phyloP scores from a whole-genome alignment of 495 filamentous ascomycete genomes.

The Aspergillus funiculosus region DNA sequence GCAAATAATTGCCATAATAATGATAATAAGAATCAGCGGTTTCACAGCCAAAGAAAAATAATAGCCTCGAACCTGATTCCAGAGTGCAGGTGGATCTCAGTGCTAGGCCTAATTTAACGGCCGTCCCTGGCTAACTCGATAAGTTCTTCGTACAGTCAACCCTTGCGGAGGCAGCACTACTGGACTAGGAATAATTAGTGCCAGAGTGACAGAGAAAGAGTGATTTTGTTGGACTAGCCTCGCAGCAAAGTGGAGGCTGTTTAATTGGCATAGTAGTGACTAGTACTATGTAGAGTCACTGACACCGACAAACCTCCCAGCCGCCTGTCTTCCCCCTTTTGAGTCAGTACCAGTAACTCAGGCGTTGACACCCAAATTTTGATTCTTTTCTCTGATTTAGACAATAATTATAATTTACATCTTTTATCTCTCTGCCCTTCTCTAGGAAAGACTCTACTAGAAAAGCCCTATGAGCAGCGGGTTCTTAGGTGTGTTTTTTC shows the following conservation, averaged over 20 bases:
- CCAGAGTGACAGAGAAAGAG: not conserved
- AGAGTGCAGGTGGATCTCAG: not conserved
- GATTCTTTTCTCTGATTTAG: constrained; percentile 6
- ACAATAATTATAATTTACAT: too few species aligned
- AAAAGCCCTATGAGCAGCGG: too few species aligned
- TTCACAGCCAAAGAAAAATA: not conserved
- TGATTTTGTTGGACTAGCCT: constrained; percentile 7
- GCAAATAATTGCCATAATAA: too few species aligned
- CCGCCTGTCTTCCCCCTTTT: constrained; percentile 5
- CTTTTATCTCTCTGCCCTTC: too few species aligned
- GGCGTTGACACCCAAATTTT: not conserved
- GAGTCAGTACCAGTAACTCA: not conserved
- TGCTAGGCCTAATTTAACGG: not conserved
- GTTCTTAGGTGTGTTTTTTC: constrained; percentile 5
- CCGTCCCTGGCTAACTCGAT: constrained; percentile 3
- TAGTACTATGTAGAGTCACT: constrained; percentile 5
- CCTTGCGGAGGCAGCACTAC: constrained; percentile 13
- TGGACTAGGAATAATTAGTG: too few species aligned
- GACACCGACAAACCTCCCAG: constrained; percentile 12
- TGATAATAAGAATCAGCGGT: not conserved
- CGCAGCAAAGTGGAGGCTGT: constrained; percentile 14
- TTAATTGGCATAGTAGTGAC: constrained; percentile 20
- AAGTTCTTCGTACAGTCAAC: not conserved
- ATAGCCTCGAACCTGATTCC: not conserved
- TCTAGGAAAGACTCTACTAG: too few species aligned